Evolutionary conservation across 495 filamentous ascomycete species (phyloP).

Genomic region (Penicillium paradoxum): DNA sequence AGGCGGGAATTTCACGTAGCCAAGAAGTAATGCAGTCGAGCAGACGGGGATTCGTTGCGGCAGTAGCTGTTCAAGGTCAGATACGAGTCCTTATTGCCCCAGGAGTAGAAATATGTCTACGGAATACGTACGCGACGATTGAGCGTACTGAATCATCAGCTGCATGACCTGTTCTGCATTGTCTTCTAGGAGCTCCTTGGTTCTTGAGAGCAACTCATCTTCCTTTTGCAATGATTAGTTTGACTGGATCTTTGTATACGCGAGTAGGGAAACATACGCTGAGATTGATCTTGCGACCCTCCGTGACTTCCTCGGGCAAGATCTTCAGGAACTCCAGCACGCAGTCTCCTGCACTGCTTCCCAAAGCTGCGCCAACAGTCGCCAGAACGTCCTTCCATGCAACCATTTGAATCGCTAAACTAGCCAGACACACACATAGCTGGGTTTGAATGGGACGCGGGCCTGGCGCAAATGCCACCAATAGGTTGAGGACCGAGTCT

Average conservation of each 20-base stretch:
- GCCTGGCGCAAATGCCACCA: conserved; percentile 72
- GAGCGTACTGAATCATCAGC: conserved; percentile 80
- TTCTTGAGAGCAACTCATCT: conserved; percentile 80
- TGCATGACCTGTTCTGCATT: conserved; percentile 83
- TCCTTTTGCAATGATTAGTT: conserved; percentile 54
- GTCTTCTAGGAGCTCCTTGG: conserved; percentile 79
- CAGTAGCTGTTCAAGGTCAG: conserved; percentile 40
- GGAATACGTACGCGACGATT: conserved; percentile 71
- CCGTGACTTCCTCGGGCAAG: conserved; percentile 96
- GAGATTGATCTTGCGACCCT: conserved; percentile 97
- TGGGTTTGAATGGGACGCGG: conserved; percentile 91
- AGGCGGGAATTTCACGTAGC: conserved; percentile 84
- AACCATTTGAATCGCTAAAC: conserved; percentile 91
- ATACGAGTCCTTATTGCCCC: neutral
- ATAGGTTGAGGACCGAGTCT: conserved; percentile 72
- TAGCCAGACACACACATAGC: conserved; percentile 89
- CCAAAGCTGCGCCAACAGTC: conserved; percentile 71
- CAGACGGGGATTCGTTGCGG: conserved; percentile 82
- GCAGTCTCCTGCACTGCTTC: conserved; percentile 71
- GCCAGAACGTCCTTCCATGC: conserved; percentile 92
- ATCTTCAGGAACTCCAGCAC: conserved; percentile 94
- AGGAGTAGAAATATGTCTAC: neutral
- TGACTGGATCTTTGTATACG: neutral
- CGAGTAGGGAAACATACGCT: conserved; percentile 64
- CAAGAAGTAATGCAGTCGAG: conserved; percentile 95